Evolutionary conservation across 2,329 filamentous ascomycete genomes (phyloP).

Genomic region (Didymella glomerata): DNA sequence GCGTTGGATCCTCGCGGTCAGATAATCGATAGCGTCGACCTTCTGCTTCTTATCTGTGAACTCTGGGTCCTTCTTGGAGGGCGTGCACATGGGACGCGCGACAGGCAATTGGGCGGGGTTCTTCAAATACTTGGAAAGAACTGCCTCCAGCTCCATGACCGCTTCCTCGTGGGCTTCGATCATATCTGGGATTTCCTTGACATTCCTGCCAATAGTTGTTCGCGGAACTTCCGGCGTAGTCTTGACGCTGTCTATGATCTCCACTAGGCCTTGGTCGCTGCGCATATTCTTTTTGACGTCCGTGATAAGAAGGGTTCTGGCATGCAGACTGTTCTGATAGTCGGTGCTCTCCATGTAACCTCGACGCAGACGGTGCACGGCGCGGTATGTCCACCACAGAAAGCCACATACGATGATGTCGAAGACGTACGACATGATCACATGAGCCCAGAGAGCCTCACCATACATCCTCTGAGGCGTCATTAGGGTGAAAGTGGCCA

Average conservation of each 20-base stretch:
- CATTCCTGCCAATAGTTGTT: constrained; percentile 86
- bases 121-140: constrained; percentile 89
- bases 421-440: constrained; percentile 69
- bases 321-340: constrained; percentile 87
- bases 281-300: constrained; percentile 81
- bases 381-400: constrained; percentile 89
- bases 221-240: constrained; percentile 81
- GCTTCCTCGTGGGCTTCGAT: constrained; percentile 83
- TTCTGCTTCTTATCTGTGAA: constrained; percentile 73
- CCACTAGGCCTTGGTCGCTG: constrained; percentile 86
- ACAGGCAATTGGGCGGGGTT: constrained; percentile 82
- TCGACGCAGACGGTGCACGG: constrained; percentile 74
- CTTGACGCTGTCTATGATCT: constrained; percentile 81
- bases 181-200: constrained; percentile 85
- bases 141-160: constrained; percentile 81
- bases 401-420: constrained; percentile 80
- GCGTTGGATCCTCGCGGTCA: constrained; percentile 82
- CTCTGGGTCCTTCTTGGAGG: constrained; percentile 76
- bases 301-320: constrained; percentile 73
- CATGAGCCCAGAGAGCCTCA: constrained; percentile 65
- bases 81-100: constrained; percentile 78
- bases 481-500: constrained; percentile 39
- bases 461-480: constrained; percentile 59
- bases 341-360: constrained; percentile 85
- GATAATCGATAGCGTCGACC: constrained; percentile 92